These are phyloP conservation scores for Pleurotus ostreatus DNA, from an alignment of 768 basidiomycete species.

Conservation along the genomic window DNA sequence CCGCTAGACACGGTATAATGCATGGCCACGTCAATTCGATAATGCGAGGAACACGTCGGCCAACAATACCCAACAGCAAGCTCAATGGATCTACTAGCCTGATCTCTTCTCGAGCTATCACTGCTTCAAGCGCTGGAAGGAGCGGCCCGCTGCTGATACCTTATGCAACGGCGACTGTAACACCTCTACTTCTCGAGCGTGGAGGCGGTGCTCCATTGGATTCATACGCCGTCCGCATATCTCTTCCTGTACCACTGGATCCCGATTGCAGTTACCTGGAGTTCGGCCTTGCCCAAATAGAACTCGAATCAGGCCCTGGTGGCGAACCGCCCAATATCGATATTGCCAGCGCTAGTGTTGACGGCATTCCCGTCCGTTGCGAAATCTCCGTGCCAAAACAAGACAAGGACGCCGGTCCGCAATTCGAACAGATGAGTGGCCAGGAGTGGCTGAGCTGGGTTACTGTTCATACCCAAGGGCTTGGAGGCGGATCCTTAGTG, in stretches of 20 bases:
- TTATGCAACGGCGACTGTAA: constrained; percentile 49
- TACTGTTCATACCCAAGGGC: constrained; percentile 50
- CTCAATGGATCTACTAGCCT: constrained; percentile 2
- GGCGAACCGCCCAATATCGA: constrained; percentile 41
- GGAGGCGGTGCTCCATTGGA: constrained; percentile 24
- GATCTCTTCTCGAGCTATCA: background rate
- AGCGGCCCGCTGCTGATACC: constrained; percentile 63
- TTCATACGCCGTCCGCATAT: constrained; percentile 58
- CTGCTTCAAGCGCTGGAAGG: constrained; percentile 29
- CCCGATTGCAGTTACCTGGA: constrained; percentile 71
- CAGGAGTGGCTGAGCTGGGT: constrained; percentile 68
- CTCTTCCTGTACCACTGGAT: constrained; percentile 52
- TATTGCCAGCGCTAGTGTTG: constrained; percentile 56
- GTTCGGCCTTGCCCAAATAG: constrained; percentile 57
- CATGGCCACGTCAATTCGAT: constrained; percentile 18
- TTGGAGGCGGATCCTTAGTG: constrained; percentile 47
- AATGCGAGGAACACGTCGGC: background rate
- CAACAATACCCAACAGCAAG: background rate
- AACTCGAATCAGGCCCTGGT: constrained; percentile 13
- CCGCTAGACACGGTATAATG: constrained; percentile 19
- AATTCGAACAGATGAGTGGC: constrained; percentile 50
- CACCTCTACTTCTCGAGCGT: constrained; percentile 36
- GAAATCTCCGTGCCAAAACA: constrained; percentile 46
- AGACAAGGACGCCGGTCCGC: constrained; percentile 28
- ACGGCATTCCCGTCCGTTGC: constrained; percentile 60